Conservation (phyloP, 2,329 filamentous ascomycete genomes). For the Penicillium sp. region DNA sequence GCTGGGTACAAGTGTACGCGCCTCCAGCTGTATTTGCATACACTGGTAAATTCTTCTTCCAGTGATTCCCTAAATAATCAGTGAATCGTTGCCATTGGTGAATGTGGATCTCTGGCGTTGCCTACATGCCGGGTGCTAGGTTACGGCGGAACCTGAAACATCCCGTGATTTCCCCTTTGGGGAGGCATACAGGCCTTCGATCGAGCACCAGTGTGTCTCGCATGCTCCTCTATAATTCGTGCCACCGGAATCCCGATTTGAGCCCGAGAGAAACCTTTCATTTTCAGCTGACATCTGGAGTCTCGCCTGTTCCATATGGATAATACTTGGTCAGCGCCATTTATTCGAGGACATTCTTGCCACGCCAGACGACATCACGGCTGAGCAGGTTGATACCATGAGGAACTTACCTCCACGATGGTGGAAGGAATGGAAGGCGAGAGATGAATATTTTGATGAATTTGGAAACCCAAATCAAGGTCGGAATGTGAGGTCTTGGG, state of each 20-base stretch:
- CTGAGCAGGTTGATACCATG: conserved; percentile 35
- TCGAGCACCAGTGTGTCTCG: neutral
- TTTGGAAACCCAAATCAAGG: neutral
- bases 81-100: too few relatives aligned
- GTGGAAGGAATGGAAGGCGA: conserved; percentile 28
- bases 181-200: neutral
- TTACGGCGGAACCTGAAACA: too few relatives aligned
- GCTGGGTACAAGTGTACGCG: too few relatives aligned
- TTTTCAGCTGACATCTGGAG: conserved; percentile 46
- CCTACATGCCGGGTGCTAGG: too few relatives aligned
- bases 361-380: conserved; percentile 34
- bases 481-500: neutral
- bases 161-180: too few relatives aligned
- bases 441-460: conserved; percentile 10
- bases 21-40: too few relatives aligned
- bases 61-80: too few relatives aligned
- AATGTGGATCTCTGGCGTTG: too few relatives aligned
- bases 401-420: conserved; percentile 32
- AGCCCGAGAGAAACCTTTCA: conserved; percentile 31
- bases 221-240: neutral
- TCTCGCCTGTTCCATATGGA: conserved; percentile 32
- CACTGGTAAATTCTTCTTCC: too few relatives aligned
- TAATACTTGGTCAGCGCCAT: conserved; percentile 37
- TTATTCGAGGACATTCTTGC: conserved; percentile 36
- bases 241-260: conserved; percentile 44